These are phyloP conservation scores for Gnaphalium uliginosum DNA, from an alignment of 129 eudicot genomes.

Conservation along the genomic window DNA sequence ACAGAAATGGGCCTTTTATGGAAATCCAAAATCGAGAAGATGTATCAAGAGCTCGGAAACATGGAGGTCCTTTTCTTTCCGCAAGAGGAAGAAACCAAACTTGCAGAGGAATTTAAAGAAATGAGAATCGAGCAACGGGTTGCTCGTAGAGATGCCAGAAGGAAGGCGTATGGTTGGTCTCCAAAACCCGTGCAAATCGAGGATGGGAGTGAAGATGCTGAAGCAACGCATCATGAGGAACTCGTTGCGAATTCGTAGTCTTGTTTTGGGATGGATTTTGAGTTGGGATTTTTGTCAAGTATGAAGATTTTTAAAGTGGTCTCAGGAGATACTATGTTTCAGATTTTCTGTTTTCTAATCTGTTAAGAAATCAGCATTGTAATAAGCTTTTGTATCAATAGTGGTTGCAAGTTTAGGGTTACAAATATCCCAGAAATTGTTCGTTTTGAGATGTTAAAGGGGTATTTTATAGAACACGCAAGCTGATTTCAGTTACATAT, in stretches of 20 bases:
- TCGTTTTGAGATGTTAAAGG: background rate
- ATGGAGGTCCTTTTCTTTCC: constrained; percentile 78
- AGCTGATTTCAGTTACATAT: background rate
- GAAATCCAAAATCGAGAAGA: constrained; percentile 88
- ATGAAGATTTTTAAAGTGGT: background rate
- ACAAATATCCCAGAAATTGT: background rate
- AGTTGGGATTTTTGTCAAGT: background rate
- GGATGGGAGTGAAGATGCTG: constrained; percentile 33
- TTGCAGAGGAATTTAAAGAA: constrained; percentile 68
- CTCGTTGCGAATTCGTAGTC: constrained; percentile 35
- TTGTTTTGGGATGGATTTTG: constrained; percentile 2
- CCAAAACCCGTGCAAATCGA: constrained; percentile 36
- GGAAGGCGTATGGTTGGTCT: constrained; percentile 55
- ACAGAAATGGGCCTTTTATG: constrained; percentile 86
- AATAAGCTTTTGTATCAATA: constrained; percentile 32
- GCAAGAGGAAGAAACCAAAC: constrained; percentile 77
- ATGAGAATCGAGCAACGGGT: constrained; percentile 48
- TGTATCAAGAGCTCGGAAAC: constrained; percentile 82
- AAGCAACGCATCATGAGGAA: constrained; percentile 37
- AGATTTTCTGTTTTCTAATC: constrained; percentile 3
- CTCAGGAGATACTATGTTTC: background rate
- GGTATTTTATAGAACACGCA: background rate
- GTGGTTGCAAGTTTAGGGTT: constrained; percentile 1
- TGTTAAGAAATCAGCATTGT: background rate
- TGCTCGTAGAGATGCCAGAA: constrained; percentile 60